A percentile compares a stretch with the other conserved stretches of the same genome.
phyloP scores from a whole-genome alignment of 805 yeast species.

The Saccharomycopsis fermentans region DNA sequence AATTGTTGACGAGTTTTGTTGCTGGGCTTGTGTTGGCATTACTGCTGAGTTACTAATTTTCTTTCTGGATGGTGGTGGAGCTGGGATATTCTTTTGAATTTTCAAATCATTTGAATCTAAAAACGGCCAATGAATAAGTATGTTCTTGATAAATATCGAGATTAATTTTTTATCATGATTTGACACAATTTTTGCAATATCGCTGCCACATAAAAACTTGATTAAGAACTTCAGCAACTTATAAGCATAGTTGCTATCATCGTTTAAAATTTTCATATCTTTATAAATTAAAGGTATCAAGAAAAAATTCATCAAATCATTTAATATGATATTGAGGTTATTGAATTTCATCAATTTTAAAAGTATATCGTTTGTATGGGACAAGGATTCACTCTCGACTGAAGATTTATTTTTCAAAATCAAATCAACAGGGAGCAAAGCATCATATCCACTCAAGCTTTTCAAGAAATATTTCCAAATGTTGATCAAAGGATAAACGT shows the following conservation, averaged over 20 bases:
- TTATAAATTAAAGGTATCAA: conserved; percentile 31
- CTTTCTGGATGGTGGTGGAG: conserved; percentile 19
- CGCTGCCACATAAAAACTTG: conserved; percentile 44
- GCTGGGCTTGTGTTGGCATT: not conserved
- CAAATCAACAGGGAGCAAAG: conserved; percentile 4
- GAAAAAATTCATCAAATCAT: conserved; percentile 16
- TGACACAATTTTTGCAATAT: conserved; percentile 25
- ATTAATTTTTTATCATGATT: conserved; percentile 40
- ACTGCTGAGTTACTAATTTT: not conserved
- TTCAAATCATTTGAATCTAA: conserved; percentile 10
- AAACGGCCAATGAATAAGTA: conserved; percentile 40
- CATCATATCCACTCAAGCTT: conserved; percentile 22
- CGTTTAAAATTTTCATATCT: conserved; percentile 35
- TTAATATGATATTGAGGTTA: conserved; percentile 24
- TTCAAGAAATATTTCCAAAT: conserved; percentile 35
- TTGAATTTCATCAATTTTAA: conserved; percentile 26
- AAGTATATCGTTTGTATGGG: conserved; percentile 23
- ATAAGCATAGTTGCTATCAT: conserved; percentile 15
- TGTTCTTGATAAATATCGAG: conserved; percentile 41
- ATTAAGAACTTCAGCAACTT: conserved; percentile 36
- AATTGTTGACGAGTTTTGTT: not conserved
- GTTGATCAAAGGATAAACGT: conserved; percentile 41
- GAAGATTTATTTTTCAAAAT: not conserved
- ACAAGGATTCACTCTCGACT: not conserved
- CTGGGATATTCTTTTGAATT: conserved; percentile 10